A percentile compares a stretch with the other conserved stretches of the same genome.
Conservation (phyloP, 2,329 filamentous ascomycete species). For the Thermothelomyces thermophilus region DNA sequence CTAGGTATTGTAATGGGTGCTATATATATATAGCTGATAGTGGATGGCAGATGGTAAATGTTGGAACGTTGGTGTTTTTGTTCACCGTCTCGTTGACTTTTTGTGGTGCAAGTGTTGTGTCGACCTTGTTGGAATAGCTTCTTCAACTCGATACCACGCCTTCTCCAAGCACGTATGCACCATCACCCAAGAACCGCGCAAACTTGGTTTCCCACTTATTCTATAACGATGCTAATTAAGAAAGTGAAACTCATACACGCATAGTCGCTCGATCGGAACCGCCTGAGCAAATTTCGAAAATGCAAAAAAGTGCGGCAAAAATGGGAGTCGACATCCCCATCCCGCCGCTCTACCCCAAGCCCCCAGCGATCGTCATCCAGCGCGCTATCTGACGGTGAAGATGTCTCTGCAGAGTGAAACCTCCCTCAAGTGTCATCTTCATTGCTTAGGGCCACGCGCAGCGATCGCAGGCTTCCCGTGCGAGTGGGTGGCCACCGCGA, state of each 20-base stretch:
- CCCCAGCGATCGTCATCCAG: constrained; percentile 59
- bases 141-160: too few species aligned
- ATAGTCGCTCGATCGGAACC: too few species aligned
- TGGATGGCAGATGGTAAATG: not conserved
- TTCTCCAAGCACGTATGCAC: too few species aligned
- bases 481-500: constrained; percentile 60
- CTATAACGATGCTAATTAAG: too few species aligned
- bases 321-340: constrained; percentile 48
- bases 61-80: too few species aligned
- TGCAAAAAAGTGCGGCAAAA: constrained; percentile 14
- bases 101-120: not conserved
- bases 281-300: not conserved
- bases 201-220: too few species aligned
- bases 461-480: constrained; percentile 60
- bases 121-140: too few species aligned
- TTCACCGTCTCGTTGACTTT: not conserved
- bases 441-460: constrained; percentile 58
- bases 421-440: constrained; percentile 64
- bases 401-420: constrained; percentile 66
- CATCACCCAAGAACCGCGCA: too few species aligned
- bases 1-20: not conserved
- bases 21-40: not conserved
- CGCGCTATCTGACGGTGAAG: constrained; percentile 65
- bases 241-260: too few species aligned
- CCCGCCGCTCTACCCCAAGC: constrained; percentile 50